Evolutionary conservation across 2,329 filamentous ascomycete species (phyloP).

Genomic region (Myotisia sp.): DNA sequence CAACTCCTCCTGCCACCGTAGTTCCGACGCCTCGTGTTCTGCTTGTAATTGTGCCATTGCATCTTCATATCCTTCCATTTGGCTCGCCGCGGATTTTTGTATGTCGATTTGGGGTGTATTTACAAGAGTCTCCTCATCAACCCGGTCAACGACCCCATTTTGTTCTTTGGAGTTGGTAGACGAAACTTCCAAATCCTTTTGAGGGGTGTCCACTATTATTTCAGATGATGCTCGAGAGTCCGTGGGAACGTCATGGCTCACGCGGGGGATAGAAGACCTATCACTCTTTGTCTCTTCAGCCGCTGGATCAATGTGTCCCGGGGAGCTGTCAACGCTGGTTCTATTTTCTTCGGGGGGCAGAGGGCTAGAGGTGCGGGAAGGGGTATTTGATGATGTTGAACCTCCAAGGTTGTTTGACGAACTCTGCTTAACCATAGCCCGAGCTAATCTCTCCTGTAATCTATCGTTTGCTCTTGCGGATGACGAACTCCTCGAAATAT

Average conservation of each 20-base stretch:
- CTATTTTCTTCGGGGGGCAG: constrained; percentile 32
- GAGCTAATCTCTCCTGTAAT: constrained; percentile 76
- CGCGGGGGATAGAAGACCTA: constrained; percentile 11
- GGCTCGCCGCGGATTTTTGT: constrained; percentile 8
- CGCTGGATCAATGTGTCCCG: constrained; percentile 13
- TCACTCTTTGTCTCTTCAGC: constrained; percentile 15
- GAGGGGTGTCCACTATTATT: too few species aligned
- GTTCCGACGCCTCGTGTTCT: constrained; percentile 38
- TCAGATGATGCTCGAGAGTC: constrained; percentile 19
- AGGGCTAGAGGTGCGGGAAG: constrained; percentile 40
- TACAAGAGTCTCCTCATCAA: too few species aligned
- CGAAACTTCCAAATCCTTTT: too few species aligned
- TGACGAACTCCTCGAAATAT: constrained; percentile 49
- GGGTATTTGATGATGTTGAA: constrained; percentile 34
- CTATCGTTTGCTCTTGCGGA: constrained; percentile 60
- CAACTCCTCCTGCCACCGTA: constrained; percentile 64
- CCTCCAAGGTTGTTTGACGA: constrained; percentile 34
- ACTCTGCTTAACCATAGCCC: constrained; percentile 64
- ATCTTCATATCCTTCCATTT: constrained; percentile 26
- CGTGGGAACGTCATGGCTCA: constrained; percentile 19
- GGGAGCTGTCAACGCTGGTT: constrained; percentile 21
- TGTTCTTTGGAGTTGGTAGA: too few species aligned
- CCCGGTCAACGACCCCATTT: too few species aligned
- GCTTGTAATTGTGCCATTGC: constrained; percentile 37
- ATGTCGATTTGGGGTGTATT: constrained; percentile 12